Evolutionary conservation across 148 eudicot species (phyloP).

Genomic region (Spergularia marina): DNA sequence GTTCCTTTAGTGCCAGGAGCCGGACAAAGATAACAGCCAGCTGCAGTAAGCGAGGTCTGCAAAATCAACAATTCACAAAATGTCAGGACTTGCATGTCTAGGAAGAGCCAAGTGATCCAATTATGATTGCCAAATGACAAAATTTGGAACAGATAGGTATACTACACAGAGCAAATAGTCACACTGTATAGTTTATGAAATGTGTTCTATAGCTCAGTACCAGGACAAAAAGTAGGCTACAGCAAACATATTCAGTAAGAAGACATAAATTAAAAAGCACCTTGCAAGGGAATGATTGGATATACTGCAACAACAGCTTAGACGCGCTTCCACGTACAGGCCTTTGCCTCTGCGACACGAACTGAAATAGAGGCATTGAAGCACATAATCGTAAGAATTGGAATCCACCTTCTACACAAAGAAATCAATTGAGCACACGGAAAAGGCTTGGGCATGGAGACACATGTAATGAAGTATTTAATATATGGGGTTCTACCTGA

Average conservation of each 20-base stretch:
- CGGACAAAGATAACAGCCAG: slow-evolving; percentile 90
- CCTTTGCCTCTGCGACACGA: slow-evolving; percentile 78
- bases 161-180: neutral
- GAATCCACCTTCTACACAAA: neutral
- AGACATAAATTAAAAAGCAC: slow-evolving; percentile 31
- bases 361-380: slow-evolving; percentile 39
- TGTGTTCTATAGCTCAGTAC: neutral
- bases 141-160: neutral
- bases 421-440: neutral
- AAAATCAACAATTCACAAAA: slow-evolving; percentile 18
- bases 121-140: neutral
- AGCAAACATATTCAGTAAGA: neutral
- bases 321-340: slow-evolving; percentile 87
- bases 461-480: neutral
- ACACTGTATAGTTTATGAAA: neutral
- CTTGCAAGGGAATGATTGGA: slow-evolving; percentile 87
- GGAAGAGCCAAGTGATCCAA: neutral
- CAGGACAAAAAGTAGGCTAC: neutral
- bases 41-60: slow-evolving; percentile 82
- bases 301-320: slow-evolving; percentile 60
- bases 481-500: slow-evolving; percentile 51
- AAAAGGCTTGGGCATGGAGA: neutral
- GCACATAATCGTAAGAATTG: slow-evolving; percentile 7
- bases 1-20: slow-evolving; percentile 91
- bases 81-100: neutral